Evolutionary conservation across 2,329 filamentous ascomycete genomes (phyloP).

Genomic region (Fusarium annulatum): DNA sequence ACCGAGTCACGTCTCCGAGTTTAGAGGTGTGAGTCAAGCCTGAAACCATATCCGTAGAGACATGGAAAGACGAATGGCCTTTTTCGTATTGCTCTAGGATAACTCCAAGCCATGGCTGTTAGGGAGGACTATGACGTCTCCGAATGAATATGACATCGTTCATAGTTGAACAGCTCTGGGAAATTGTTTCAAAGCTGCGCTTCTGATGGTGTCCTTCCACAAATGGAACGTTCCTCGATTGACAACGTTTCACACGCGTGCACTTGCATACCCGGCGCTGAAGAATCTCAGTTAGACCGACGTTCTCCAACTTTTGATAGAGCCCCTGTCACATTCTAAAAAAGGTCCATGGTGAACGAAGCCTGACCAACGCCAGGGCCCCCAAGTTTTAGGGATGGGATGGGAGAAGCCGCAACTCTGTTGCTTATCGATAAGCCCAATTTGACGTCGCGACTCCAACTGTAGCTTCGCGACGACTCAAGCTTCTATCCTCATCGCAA

Average conservation of each 20-base stretch:
- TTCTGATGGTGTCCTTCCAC: slow-evolving; percentile 4
- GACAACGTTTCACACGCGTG: slow-evolving; percentile 19
- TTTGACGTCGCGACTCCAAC: slow-evolving; percentile 30
- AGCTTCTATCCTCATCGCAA: slow-evolving; percentile 17
- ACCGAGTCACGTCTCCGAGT: background rate
- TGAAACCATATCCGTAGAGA: background rate
- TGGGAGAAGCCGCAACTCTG: slow-evolving; percentile 17
- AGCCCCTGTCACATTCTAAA: slow-evolving; percentile 12
- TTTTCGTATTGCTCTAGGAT: background rate
- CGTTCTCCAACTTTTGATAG: slow-evolving; percentile 14
- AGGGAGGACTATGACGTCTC: slow-evolving; percentile 11
- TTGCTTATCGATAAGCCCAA: slow-evolving; percentile 36
- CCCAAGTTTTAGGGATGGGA: background rate
- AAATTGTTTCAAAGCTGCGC: background rate
- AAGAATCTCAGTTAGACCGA: slow-evolving; percentile 17
- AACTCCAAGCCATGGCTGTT: background rate
- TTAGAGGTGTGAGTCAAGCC: background rate
- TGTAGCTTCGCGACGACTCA: slow-evolving; percentile 13
- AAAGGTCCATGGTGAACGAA: background rate
- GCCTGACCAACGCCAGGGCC: background rate
- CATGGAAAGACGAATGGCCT: background rate
- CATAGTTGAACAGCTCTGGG: background rate
- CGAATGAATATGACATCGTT: background rate
- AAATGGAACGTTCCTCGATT: background rate
- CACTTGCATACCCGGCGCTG: slow-evolving; percentile 19